phyloP scores from a whole-genome alignment of 2,329 filamentous ascomycete species.

The Trichoderma sp. region DNA sequence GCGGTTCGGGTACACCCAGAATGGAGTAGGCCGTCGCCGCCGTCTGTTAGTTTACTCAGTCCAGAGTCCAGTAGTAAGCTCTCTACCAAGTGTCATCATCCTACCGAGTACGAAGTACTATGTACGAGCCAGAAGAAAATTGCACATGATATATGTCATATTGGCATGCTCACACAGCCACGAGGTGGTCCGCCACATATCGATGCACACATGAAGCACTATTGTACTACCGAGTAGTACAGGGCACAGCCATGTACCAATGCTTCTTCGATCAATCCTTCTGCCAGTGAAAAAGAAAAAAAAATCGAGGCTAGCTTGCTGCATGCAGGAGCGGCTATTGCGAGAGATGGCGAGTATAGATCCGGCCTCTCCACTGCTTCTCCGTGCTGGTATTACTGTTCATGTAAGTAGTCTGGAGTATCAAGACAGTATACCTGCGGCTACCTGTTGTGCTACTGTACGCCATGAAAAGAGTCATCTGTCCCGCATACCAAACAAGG shows the following conservation, averaged over 20 bases:
- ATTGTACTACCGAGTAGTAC: background rate
- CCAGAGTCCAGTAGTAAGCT: background rate
- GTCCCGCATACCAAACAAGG: background rate
- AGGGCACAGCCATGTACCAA: background rate
- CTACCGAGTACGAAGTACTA: background rate
- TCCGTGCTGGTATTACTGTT: background rate
- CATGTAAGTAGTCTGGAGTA: background rate
- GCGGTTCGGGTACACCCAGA: background rate
- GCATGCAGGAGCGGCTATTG: conserved; percentile 10
- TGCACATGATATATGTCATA: background rate
- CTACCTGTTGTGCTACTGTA: background rate
- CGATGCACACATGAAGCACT: background rate
- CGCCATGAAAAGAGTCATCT: background rate
- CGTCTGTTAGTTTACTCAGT: background rate
- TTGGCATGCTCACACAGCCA: background rate
- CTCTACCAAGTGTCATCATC: background rate
- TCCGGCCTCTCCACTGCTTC: background rate
- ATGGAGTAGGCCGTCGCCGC: background rate
- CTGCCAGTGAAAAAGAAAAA: background rate
- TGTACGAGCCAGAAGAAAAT: background rate
- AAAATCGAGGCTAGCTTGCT: conserved; percentile 4
- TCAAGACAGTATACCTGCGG: background rate
- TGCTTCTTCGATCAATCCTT: background rate
- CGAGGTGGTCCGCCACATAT: background rate
- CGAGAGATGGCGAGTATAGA: conserved; percentile 1